Base-by-base conservation (phyloP, 1,284 basidiomycete species). In the Stereum hirsutum region DNA sequence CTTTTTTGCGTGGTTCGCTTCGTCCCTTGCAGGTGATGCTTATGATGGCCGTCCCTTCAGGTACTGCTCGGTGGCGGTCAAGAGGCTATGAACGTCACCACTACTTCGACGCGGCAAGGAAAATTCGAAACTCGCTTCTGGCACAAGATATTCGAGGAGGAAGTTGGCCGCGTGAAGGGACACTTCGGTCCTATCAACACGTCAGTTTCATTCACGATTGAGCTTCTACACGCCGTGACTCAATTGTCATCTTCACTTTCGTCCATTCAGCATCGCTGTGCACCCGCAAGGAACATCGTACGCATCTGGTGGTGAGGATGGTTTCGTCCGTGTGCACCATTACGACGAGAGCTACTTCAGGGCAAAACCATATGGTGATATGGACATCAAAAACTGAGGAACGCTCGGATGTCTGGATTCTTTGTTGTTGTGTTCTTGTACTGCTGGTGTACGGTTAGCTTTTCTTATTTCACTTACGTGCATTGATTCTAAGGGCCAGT, bases 101-200 rank as follows among this genome's bases (percentile, higher is more conserved):
- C 92, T 4, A 99, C 95, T 2, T 91, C 89, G 5, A 62, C 83
- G 28, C 80, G 95, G 45, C 90, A 96, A 61, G 96, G 95, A 32
- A 95, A 96, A 65, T 99, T 99, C 63, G 96, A 99, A 69, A 92
- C 93, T 3, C 77, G 94, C 38, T 98, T 99, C 72, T 99, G 93
- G 92, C 95, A 99, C 73, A 92, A 89, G 58, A 76, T 99, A 34
- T 92, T 98, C 55, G 95, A 98, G 64, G 95, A 99, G 72, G 95
- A 99, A 64, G 87, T 97, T 47, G 92, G 94, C 19, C 81, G 94
- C 30, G 92, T 99, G 48, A 97, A 93, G 63, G 93, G 93, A 19
- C 92, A 96, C 61, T 92, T 97, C 65, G 95, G 95, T 32, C 95
- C 96, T 40, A 89, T 98, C 68, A 99, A 99, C 70, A 98, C 96